Evolutionary conservation across 106 monocot species (phyloP).

Genomic region (Allium cepa): DNA sequence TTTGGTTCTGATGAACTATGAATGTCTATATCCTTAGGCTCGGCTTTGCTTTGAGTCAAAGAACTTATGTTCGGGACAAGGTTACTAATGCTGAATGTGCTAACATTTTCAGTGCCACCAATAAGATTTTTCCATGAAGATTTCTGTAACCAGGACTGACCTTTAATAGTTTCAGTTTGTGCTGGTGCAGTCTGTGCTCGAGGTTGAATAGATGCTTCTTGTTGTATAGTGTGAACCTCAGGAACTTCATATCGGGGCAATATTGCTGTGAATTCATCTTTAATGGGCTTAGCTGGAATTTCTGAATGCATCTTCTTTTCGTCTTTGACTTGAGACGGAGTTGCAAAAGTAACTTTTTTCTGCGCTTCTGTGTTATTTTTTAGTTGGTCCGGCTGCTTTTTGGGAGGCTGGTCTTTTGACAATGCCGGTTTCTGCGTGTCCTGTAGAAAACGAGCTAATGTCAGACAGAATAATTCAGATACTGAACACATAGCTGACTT

Average conservation of each 20-base stretch:
- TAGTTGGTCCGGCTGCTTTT: not conserved
- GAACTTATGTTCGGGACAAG: constrained; percentile 25
- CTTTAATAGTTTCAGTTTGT: constrained; percentile 12
- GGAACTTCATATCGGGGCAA: constrained; percentile 3
- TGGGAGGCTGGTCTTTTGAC: constrained; percentile 4
- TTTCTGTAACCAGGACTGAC: constrained; percentile 66
- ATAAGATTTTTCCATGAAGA: constrained; percentile 88
- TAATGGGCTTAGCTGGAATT: constrained; percentile 2
- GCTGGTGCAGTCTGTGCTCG: not conserved
- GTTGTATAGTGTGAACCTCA: constrained; percentile 6
- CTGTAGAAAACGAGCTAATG: too few relatives aligned
- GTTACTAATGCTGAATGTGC: constrained; percentile 48
- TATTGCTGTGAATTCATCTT: constrained; percentile 12
- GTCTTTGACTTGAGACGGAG: constrained; percentile 13
- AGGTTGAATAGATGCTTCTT: not conserved
- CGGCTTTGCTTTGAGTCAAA: not conserved
- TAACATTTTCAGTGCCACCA: constrained; percentile 20
- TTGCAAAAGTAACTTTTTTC: constrained; percentile 16
- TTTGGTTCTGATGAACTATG: constrained; percentile 2
- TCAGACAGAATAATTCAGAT: too few relatives aligned
- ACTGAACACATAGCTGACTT: too few relatives aligned
- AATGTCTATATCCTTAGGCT: not conserved
- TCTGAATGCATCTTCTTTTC: constrained; percentile 8
- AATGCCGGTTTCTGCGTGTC: too few relatives aligned
- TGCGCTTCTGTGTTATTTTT: constrained; percentile 19